These are phyloP conservation scores for Kodamaea hsintzibuensis DNA, from an alignment of 805 yeast genomes.

Conservation along the genomic window DNA sequence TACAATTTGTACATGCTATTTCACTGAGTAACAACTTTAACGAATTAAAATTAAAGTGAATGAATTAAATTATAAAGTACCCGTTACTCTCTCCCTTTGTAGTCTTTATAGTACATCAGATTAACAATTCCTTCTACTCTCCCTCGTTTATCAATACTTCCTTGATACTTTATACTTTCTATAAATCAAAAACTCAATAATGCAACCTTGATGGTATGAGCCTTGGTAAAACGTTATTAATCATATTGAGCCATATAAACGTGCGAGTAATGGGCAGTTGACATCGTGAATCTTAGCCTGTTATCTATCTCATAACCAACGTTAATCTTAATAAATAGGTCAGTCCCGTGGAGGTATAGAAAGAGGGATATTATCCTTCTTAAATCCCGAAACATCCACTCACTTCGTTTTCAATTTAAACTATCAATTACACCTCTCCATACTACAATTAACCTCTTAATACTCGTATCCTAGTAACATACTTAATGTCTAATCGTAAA, in stretches of 20 bases:
- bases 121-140: too few relatives aligned
- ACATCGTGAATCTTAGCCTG: not conserved
- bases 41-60: too few relatives aligned
- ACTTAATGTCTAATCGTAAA: constrained; percentile 1
- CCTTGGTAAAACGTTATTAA: not conserved
- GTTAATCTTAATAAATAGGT: not conserved
- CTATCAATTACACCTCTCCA: too few relatives aligned
- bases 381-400: not conserved
- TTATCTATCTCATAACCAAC: not conserved
- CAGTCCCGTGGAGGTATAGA: not conserved
- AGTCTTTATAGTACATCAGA: too few relatives aligned
- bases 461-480: not conserved
- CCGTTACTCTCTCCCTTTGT: too few relatives aligned
- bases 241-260: not conserved
- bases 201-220: not conserved
- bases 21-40: too few relatives aligned
- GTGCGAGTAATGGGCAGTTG: not conserved
- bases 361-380: not conserved
- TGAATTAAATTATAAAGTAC: too few relatives aligned
- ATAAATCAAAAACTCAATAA: too few relatives aligned
- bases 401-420: not conserved
- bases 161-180: too few relatives aligned
- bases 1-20: too few relatives aligned
- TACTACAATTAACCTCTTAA: not conserved
- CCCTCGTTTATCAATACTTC: too few relatives aligned